Base-by-base conservation (phyloP, 306 rosid species). In the Hippophae rhamnoides region DNA sequence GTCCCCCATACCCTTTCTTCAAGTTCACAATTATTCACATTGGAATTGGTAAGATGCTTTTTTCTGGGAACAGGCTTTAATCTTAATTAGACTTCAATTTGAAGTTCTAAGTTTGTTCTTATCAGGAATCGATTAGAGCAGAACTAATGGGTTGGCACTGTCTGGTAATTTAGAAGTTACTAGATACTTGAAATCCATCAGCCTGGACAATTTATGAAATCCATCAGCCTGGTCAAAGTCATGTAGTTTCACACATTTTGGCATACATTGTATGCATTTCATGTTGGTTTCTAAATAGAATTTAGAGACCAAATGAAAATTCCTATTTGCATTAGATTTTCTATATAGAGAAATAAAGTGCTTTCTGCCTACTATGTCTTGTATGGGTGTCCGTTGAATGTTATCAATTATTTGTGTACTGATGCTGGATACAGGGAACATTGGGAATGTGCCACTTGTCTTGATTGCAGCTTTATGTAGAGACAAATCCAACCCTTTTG, bases 361-460 rank as follows among this genome's bases (percentile, higher is more conserved):
- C 14, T 2, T 31, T 60, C 25, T 67, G 42, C 5, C 55, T 54
- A 53, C 44, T 26, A 60, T 69, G 42, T 46, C 61, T 43, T 72
- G 31, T 18, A 52, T 54, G 8, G 14, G 14, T 54, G 7, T 59
- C 56, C 53, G 52, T 10, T 61, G 67, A 45, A 53, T 69, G 59
- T 47, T 54, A 56, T 47, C 65, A 60, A 63, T 43, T 55, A 54
- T 40, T 60, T 8, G 46, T 46, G 44, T 57, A 18, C 45, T 41
- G 38, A 61, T 54, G 46, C 62, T 56, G 62, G 61, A 27, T 64
- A 25, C 94, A 93, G 99, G 99, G 49, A 93, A 93, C 78, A 89
- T 93, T 72, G 99, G 99, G 46, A 93, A 93, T 49, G 90, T 93
- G 81, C 99, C 99, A 3, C 97, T 93, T 60, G 99, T 93, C 58